phyloP scores from a whole-genome alignment of 371 early-diverging fungal species.

The Smittium culicis region DNA sequence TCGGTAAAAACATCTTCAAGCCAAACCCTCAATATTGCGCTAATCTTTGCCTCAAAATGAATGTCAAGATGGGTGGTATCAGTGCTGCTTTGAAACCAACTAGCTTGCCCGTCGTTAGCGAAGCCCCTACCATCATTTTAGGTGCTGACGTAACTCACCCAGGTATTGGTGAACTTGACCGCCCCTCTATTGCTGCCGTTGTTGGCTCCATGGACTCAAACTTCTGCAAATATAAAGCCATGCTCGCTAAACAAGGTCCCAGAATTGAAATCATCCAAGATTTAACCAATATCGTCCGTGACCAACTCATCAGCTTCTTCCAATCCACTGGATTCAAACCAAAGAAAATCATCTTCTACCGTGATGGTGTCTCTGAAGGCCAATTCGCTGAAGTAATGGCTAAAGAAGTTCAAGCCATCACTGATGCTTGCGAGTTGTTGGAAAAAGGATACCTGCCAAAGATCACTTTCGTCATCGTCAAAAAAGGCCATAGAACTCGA shows the following conservation, averaged over 20 bases:
- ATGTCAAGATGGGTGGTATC: conserved; percentile 73
- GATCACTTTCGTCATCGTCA: conserved; percentile 83
- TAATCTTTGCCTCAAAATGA: conserved; percentile 76
- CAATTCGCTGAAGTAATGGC: conserved; percentile 69
- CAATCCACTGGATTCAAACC: conserved; percentile 64
- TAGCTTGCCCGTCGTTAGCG: conserved; percentile 44
- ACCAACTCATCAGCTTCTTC: conserved; percentile 66
- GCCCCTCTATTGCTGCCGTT: conserved; percentile 80
- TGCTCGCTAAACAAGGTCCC: conserved; percentile 67
- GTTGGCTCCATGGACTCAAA: conserved; percentile 78
- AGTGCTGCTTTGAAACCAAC: conserved; percentile 40
- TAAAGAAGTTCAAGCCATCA: conserved; percentile 64
- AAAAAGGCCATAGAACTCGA: conserved; percentile 91
- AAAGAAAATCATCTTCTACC: conserved; percentile 78
- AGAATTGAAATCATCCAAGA: conserved; percentile 79
- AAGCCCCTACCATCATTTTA: conserved; percentile 73
- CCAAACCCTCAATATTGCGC: conserved; percentile 58
- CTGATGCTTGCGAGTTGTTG: conserved; percentile 52
- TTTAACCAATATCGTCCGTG: conserved; percentile 55
- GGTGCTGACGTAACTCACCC: conserved; percentile 94
- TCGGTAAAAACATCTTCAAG: conserved; percentile 49
- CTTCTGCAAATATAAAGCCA: conserved; percentile 71
- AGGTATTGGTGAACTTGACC: conserved; percentile 52
- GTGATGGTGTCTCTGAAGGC: conserved; percentile 87
- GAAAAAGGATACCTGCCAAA: conserved; percentile 59